A percentile compares a stretch with the other conserved stretches of the same genome.
phyloP scores from a whole-genome alignment of 371 early-diverging fungal species.

The Mortierella sp. region DNA sequence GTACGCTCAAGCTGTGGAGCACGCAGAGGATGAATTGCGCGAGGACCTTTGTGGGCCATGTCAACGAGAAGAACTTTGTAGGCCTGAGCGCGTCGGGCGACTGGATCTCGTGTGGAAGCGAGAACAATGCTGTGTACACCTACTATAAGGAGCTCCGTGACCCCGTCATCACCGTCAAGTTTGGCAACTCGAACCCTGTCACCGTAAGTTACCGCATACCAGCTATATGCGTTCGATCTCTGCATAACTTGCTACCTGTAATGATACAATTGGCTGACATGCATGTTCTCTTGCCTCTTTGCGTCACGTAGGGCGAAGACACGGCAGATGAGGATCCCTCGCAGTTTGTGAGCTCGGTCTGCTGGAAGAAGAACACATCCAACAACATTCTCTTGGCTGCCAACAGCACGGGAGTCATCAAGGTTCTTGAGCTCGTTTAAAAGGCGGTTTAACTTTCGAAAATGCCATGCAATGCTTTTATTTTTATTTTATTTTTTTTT shows the following conservation, averaged over 20 bases:
- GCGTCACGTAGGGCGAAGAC: conserved; percentile 62
- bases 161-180: conserved; percentile 81
- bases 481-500: not conserved
- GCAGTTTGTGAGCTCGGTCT: conserved; percentile 92
- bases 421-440: conserved; percentile 76
- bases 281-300: not conserved
- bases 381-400: conserved; percentile 82
- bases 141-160: conserved; percentile 80
- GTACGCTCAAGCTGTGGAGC: conserved; percentile 89
- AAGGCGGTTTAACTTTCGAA: not conserved
- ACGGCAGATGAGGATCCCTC: conserved; percentile 69
- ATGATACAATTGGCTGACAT: not conserved
- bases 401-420: conserved; percentile 91
- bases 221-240: not conserved
- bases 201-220: conserved; percentile 62
- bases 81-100: conserved; percentile 84
- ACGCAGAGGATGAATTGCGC: conserved; percentile 65
- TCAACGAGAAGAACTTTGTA: conserved; percentile 96
- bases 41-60: conserved; percentile 85
- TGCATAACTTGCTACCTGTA: not conserved
- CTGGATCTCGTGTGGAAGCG: conserved; percentile 94
- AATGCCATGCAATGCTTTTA: conserved; percentile 4
- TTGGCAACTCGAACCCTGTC: conserved; percentile 76
- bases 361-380: conserved; percentile 83
- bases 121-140: conserved; percentile 87